These are phyloP conservation scores for Apiotrichum brassicae DNA, from an alignment of 1,284 basidiomycete genomes.

Conservation along the genomic window DNA sequence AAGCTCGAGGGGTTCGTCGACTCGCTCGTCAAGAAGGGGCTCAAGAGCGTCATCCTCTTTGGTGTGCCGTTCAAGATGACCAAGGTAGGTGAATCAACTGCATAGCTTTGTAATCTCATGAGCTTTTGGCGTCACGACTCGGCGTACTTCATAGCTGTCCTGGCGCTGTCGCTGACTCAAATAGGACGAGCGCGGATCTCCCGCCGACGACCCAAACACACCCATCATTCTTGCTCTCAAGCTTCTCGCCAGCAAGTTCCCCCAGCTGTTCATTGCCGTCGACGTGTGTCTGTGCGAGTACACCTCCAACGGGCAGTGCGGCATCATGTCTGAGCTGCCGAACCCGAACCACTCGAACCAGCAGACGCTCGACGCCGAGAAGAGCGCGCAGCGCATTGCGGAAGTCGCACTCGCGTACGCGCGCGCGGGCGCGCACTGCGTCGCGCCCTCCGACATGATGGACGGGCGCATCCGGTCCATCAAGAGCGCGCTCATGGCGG, in stretches of 20 bases:
- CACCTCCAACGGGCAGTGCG: conserved; percentile 97
- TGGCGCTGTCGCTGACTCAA: neutral
- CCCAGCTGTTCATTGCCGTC: conserved; percentile 75
- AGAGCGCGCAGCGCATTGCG: conserved; percentile 77
- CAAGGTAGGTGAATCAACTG: conserved; percentile 78
- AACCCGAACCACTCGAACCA: conserved; percentile 33
- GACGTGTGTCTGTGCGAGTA: conserved; percentile 99
- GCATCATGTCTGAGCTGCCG: conserved; percentile 55
- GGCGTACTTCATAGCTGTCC: too few species aligned
- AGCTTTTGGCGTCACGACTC: too few species aligned
- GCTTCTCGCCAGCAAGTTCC: conserved; percentile 70
- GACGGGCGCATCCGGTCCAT: conserved; percentile 89
- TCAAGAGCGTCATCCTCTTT: conserved; percentile 89
- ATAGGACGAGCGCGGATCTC: conserved; percentile 74
- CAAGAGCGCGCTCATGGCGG: conserved; percentile 75
- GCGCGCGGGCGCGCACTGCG: conserved; percentile 89
- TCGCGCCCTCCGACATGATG: conserved; percentile 99
- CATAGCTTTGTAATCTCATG: too few species aligned
- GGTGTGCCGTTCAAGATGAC: conserved; percentile 80
- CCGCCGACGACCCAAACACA: conserved; percentile 82
- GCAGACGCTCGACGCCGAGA: conserved; percentile 54
- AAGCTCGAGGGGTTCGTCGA: conserved; percentile 79
- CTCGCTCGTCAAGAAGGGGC: conserved; percentile 82
- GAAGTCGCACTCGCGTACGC: conserved; percentile 92
- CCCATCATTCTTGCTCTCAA: conserved; percentile 90